Evolutionary conservation across 768 basidiomycete genomes (phyloP), one percentile per base, ranked within the genome.

Genomic region (Suillus occidentalis): DNA sequence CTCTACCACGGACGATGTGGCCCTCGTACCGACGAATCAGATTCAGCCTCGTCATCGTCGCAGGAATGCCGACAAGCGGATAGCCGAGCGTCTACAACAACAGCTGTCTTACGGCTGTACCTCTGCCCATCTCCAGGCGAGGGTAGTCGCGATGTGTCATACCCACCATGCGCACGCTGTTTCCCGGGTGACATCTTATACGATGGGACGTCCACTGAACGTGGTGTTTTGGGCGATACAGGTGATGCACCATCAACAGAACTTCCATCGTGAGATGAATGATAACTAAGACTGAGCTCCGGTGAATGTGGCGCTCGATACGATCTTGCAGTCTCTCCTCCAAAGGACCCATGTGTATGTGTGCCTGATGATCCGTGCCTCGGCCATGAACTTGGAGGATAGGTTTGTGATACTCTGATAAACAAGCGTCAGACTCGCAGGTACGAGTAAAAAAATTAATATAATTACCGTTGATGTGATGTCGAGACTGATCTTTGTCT

Each of bases 231-330:
- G 12, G 87, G 86, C 13, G 85, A 84, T 20, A 84, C 76, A 6
- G 87, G 85, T 13, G 86, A 88, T 4, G 82, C 76, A 59, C 80
- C 82, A 31, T 83, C 82, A 1, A 79, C 81, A 1, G 86, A 85
- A 68, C 78, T 77, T 28, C 78, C 80, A 59, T 81, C 82, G 65
- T 80, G 79, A 77, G 65, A 75, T 69, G 70, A 82, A 79, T 53
- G 77, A 65, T 60, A 72, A 64, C 61, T 63, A 49, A 69, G 65
- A 53, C 66, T 72, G 49, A 70, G 69, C 31, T 70, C 70, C n/a
- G 65, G 72, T 1, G 70, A 62, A 25, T 66, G 64, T 65, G 63
- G n/a, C 76, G 28, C 3, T 42, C 75, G 28, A 67, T 61, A 34
- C 52, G 61, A 49, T 40, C 60, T 60, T 43, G 14, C 60, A 65